Evolutionary conservation across 371 early-diverging fungal genomes (phyloP).

Genomic region (Zychaea mexicana): DNA sequence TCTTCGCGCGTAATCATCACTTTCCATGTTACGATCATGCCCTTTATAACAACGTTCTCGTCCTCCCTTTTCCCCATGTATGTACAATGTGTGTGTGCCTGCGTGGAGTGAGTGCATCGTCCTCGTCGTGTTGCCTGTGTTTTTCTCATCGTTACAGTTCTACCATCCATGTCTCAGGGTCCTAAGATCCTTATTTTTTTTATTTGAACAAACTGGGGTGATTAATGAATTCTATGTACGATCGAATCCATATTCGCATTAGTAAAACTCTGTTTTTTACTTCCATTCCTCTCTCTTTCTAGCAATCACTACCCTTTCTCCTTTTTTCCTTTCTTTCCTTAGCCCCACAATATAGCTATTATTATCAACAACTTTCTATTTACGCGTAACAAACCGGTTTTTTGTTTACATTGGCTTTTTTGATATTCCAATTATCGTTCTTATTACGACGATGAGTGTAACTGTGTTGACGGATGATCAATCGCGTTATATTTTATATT

Average conservation of each 20-base stretch:
- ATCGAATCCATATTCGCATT: no score
- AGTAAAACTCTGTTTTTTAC: not conserved
- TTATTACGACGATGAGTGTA: not conserved
- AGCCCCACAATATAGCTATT: no score
- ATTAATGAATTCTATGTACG: no score
- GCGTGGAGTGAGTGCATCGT: no score
- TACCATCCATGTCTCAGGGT: no score
- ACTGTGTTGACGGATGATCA: no score
- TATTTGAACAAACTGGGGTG: not conserved
- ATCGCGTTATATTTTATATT: no score
- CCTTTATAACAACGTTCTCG: not conserved
- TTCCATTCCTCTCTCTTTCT: not conserved
- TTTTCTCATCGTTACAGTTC: no score
- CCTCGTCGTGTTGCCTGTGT: no score
- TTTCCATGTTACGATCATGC: not conserved
- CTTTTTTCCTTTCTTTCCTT: no score
- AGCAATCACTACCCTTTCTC: not conserved
- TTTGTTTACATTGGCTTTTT: not conserved
- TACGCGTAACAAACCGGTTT: not conserved
- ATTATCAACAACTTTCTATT: no score
- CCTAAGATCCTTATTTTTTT: not conserved
- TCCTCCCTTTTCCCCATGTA: not conserved
- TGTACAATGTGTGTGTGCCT: no score
- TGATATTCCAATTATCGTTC: not conserved
- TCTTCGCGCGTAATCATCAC: not conserved